Evolutionary conservation across 768 basidiomycete species (phyloP), one percentile per base, ranked within the genome.

Genomic region (Hypholoma sublateritium): DNA sequence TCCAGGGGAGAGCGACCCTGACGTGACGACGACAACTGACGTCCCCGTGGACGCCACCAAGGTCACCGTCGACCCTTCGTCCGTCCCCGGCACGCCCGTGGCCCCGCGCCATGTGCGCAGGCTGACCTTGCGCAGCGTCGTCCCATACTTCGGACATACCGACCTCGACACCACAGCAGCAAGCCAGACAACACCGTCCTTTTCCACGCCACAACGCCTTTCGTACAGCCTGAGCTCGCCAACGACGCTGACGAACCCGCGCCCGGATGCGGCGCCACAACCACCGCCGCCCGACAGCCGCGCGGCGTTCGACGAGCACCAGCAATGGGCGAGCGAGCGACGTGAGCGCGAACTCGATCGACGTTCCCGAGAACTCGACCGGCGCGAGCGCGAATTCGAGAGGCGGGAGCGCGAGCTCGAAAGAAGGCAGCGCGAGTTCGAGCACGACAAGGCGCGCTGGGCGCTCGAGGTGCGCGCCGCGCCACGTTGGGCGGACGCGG

Each of bases 351-450:
- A 57, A 34, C 42, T 61, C 14, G 65, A 67, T 28, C 51, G 65
- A n/a, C 51, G 65, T n/a, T 59, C 61, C 14, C 60, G 65, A 2
- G 66, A 67, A 25, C 46, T 67, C 41, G 66, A 67, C 41, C 60
- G 66, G 5, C 62, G 62, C 4, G 66, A 63, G 43, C 60, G 66
- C 22, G 66, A 67, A 43, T 57, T 67, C 9, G 66, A 67, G 25
- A 51, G 66, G 21, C 49, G 62, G 9, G 64, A 65, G 44, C 60
- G 66, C 7, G 66, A 65, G 39, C 58, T 62, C 32, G 65, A 66
- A 22, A 28, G 60, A 32, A 39, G 53, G 49, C 48, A 55, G 49
- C 56, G 60, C 21, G 60, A 62, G n/a, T 56, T 60, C 28, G 59
- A 63, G 9, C 53, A 54, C 42, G 66, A 67, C 22, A 59, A 53